phyloP scores from a whole-genome alignment of 2,329 filamentous ascomycete species.

The Calonectria naviculata region DNA sequence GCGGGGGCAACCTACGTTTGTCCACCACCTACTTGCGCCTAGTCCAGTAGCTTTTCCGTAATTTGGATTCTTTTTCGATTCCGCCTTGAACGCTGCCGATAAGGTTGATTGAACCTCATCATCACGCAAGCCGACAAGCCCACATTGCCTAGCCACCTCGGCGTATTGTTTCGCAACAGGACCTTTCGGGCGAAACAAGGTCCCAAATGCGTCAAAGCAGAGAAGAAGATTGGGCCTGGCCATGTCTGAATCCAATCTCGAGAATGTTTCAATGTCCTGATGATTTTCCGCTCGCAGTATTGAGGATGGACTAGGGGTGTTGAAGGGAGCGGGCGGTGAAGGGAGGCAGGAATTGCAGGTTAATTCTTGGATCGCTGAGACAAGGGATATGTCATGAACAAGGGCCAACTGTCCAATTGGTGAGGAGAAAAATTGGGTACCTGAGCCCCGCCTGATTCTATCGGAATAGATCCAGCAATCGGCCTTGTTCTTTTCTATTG shows the following conservation, averaged over 20 bases:
- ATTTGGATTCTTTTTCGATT: constrained; percentile 29
- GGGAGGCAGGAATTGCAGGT: background rate
- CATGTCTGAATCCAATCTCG: constrained; percentile 42
- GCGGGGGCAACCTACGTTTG: constrained; percentile 23
- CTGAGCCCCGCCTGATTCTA: too few relatives aligned
- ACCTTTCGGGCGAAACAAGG: constrained; percentile 21
- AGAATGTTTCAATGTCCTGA: too few relatives aligned
- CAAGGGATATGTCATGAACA: too few relatives aligned
- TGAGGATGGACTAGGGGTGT: too few relatives aligned
- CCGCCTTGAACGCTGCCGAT: constrained; percentile 24
- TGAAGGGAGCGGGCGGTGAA: background rate
- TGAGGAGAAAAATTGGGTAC: too few relatives aligned
- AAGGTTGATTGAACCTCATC: constrained; percentile 29
- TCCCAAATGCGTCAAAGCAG: constrained; percentile 36
- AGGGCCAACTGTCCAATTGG: too few relatives aligned
- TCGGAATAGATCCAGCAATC: too few relatives aligned
- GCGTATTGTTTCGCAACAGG: constrained; percentile 31
- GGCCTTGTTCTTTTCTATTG: too few relatives aligned
- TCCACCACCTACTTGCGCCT: constrained; percentile 35
- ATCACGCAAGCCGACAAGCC: constrained; percentile 24
- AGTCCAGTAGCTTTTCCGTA: constrained; percentile 31
- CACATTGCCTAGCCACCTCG: constrained; percentile 31
- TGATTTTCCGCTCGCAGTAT: too few relatives aligned
- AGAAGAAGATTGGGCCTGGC: constrained; percentile 27
- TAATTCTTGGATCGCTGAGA: too few relatives aligned